Evolutionary conservation across 2,329 filamentous ascomycete species (phyloP).

Genomic region (Exserohilum turcica): DNA sequence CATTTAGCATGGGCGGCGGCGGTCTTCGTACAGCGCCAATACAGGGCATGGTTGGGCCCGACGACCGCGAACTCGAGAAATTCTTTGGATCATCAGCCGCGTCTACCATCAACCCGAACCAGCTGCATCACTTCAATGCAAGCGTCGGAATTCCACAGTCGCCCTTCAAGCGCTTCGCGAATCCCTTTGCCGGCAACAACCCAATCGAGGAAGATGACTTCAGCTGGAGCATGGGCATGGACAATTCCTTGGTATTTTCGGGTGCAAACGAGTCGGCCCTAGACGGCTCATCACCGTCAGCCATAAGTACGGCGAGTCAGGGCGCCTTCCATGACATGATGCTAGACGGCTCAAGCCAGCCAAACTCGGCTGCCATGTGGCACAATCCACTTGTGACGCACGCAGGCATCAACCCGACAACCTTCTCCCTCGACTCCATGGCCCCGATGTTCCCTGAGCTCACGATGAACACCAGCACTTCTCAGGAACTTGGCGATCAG

Average conservation of each 20-base stretch:
- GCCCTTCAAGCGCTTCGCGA: conserved; percentile 46
- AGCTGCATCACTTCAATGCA: conserved; percentile 86
- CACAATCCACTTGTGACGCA: conserved; percentile 64
- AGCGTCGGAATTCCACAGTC: conserved; percentile 67
- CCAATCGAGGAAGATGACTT: conserved; percentile 76
- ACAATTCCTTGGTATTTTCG: conserved; percentile 62
- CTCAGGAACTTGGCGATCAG: conserved; percentile 74
- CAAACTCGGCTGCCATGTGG: conserved; percentile 47
- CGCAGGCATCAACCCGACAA: conserved; percentile 66
- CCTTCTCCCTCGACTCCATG: conserved; percentile 76
- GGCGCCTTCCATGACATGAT: conserved; percentile 90
- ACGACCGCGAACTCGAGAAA: conserved; percentile 70
- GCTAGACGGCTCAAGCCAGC: conserved; percentile 69
- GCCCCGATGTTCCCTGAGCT: conserved; percentile 75
- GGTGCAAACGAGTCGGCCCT: conserved; percentile 77
- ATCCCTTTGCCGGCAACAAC: conserved; percentile 63
- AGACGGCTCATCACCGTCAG: conserved; percentile 92
- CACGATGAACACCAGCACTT: conserved; percentile 70
- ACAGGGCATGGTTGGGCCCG: conserved; percentile 55
- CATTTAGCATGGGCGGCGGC: conserved; percentile 67
- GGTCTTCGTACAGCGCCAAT: conserved; percentile 76
- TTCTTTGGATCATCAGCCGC: conserved; percentile 66
- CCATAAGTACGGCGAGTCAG: conserved; percentile 92
- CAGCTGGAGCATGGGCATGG: conserved; percentile 84
- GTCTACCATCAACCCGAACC: conserved; percentile 66